Evolutionary conservation across 2,329 filamentous ascomycete species (phyloP).

Genomic region (Penicillium sp.): DNA sequence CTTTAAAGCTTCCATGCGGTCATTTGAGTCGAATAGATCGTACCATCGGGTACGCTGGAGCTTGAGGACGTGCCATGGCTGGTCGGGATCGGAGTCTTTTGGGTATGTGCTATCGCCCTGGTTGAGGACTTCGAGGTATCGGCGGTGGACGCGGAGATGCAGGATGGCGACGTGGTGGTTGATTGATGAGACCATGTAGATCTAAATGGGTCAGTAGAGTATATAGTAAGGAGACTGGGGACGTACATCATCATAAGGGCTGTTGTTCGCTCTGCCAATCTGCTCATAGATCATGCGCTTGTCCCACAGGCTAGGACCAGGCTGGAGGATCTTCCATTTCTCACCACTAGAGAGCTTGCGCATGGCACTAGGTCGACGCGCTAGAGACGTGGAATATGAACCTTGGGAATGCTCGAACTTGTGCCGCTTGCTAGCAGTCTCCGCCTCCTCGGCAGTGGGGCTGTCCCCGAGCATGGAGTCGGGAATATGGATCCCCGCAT

Average conservation of each 20-base stretch:
- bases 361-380: slow-evolving; percentile 32
- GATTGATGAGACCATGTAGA: slow-evolving; percentile 59
- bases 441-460: slow-evolving; percentile 22
- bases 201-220: slow-evolving; percentile 34
- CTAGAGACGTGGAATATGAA: slow-evolving; percentile 23
- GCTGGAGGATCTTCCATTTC: slow-evolving; percentile 52
- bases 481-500: slow-evolving; percentile 27
- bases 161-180: slow-evolving; percentile 60
- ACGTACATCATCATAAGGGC: slow-evolving; percentile 53
- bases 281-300: slow-evolving; percentile 53
- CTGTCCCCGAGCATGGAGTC: slow-evolving; percentile 25
- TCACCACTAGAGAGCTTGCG: slow-evolving; percentile 46
- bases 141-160: slow-evolving; percentile 53
- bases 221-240: neutral
- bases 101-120: slow-evolving; percentile 37
- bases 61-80: slow-evolving; percentile 50
- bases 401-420: slow-evolving; percentile 31
- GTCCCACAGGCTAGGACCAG: slow-evolving; percentile 53
- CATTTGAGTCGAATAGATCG: slow-evolving; percentile 52
- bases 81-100: slow-evolving; percentile 22
- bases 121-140: slow-evolving; percentile 54
- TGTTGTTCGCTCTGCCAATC: slow-evolving; percentile 50
- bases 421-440: slow-evolving; percentile 38
- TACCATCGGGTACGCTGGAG: slow-evolving; percentile 57
- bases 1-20: slow-evolving; percentile 54